A percentile compares a stretch with the other conserved stretches of the same genome.
phyloP scores from a whole-genome alignment of 371 early-diverging fungal genomes.

The Funneliformis caledonium region DNA sequence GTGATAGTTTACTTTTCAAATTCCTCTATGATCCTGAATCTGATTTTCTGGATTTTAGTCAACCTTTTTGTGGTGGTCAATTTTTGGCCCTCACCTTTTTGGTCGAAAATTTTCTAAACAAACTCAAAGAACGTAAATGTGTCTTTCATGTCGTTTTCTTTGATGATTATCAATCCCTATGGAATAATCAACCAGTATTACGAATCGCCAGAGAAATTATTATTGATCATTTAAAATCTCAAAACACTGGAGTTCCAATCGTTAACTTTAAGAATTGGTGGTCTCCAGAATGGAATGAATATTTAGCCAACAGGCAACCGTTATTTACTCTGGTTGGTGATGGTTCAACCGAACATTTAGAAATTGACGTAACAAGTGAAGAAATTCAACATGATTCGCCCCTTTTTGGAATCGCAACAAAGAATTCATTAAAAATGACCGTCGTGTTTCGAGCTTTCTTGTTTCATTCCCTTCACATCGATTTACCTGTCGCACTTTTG shows the following conservation, averaged over 20 bases:
- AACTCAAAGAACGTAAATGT: constrained; percentile 40
- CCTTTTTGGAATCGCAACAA: not conserved
- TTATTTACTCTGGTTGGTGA: constrained; percentile 33
- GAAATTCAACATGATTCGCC: not conserved
- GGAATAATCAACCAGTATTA: constrained; percentile 20
- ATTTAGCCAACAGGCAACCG: constrained; percentile 23
- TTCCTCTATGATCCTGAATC: constrained; percentile 31
- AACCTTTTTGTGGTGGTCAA: constrained; percentile 34
- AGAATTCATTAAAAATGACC: not conserved
- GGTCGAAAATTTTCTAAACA: constrained; percentile 38
- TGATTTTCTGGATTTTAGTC: constrained; percentile 15
- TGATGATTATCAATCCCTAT: constrained; percentile 13
- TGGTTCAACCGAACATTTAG: constrained; percentile 26
- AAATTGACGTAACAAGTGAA: not conserved
- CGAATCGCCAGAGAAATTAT: constrained; percentile 26
- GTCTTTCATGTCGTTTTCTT: constrained; percentile 35
- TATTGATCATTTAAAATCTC: constrained; percentile 30
- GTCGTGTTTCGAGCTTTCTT: not conserved
- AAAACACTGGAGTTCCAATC: not conserved
- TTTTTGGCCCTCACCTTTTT: constrained; percentile 27
- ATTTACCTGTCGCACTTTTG: constrained; percentile 34
- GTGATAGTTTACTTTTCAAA: constrained; percentile 43
- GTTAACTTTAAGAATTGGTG: constrained; percentile 33
- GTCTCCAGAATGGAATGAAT: constrained; percentile 27
- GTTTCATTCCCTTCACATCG: constrained; percentile 1